phyloP scores from a whole-genome alignment of 2,329 filamentous ascomycete species.

The Pseudopyrenochaeta lycopersici region DNA sequence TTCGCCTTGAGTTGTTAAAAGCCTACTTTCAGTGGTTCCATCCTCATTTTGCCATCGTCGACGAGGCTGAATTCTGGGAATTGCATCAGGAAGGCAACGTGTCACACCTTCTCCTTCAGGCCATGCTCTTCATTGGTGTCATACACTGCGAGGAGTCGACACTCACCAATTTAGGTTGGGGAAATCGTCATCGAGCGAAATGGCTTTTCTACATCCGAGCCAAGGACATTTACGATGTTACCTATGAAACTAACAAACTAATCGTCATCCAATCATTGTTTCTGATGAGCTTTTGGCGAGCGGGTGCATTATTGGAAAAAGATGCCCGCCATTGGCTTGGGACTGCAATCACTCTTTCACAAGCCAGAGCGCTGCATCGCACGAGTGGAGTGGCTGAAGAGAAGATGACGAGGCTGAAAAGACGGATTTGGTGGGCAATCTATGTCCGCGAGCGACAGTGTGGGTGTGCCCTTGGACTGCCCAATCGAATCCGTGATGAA shows the following conservation, averaged over 20 bases:
- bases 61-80: slow-evolving; percentile 55
- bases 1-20: slow-evolving; percentile 56
- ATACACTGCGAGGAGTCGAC: slow-evolving; percentile 61
- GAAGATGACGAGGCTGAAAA: slow-evolving; percentile 52
- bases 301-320: slow-evolving; percentile 52
- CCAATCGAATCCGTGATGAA: slow-evolving; percentile 59
- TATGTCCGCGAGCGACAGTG: slow-evolving; percentile 62
- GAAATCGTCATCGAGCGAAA: slow-evolving; percentile 61
- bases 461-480: slow-evolving; percentile 56
- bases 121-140: slow-evolving; percentile 64
- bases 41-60: slow-evolving; percentile 64
- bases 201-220: slow-evolving; percentile 61
- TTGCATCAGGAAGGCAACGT: slow-evolving; percentile 53
- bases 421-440: slow-evolving; percentile 64
- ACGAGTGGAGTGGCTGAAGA: slow-evolving; percentile 31
- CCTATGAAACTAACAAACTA: slow-evolving; percentile 62
- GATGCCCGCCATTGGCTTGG: slow-evolving; percentile 51
- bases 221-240: slow-evolving; percentile 62
- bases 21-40: slow-evolving; percentile 68
- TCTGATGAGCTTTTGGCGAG: slow-evolving; percentile 65
- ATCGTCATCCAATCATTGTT: slow-evolving; percentile 62
- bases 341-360: slow-evolving; percentile 61
- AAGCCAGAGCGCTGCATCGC: slow-evolving; percentile 59
- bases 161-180: slow-evolving; percentile 57
- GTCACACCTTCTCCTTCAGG: slow-evolving; percentile 61